Conservation (phyloP, 352 stramenopile genomes). For the Globisporangium acanthophoron region DNA sequence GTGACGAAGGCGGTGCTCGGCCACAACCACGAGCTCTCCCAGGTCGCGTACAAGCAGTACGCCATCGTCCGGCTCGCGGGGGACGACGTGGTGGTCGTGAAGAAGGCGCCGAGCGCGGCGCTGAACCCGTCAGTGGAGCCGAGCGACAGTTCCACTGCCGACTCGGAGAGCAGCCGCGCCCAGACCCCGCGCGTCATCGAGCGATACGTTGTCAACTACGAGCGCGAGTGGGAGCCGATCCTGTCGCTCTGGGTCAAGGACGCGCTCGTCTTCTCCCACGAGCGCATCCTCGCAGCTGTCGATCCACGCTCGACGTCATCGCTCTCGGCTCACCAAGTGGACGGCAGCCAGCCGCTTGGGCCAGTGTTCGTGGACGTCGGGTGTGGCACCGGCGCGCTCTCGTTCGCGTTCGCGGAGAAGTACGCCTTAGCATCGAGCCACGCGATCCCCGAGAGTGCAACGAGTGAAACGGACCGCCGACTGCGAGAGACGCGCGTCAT, state of each 20-base stretch:
- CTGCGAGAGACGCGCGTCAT: conserved; percentile 17
- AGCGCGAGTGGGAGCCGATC: conserved; percentile 4
- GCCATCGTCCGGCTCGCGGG: background rate
- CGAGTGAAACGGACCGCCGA: background rate
- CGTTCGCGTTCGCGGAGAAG: conserved; percentile 1
- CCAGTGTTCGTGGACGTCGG: conserved; percentile 6
- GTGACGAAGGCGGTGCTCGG: conserved; percentile 1
- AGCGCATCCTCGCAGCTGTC: background rate
- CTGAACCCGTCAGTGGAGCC: background rate
- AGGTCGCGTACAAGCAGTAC: conserved; percentile 1
- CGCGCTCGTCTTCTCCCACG: conserved; percentile 2
- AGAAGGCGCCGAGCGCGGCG: background rate
- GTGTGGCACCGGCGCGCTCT: background rate
- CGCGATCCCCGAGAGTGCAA: background rate
- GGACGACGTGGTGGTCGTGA: background rate
- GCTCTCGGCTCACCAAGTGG: background rate
- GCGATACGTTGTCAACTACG: background rate
- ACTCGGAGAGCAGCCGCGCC: background rate
- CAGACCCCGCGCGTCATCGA: background rate
- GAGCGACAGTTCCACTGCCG: background rate
- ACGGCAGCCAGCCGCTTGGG: background rate
- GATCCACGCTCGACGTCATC: background rate
- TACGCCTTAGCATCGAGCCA: background rate
- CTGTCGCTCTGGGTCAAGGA: conserved; percentile 1
- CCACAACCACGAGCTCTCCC: conserved; percentile 4